Evolutionary conservation across 768 basidiomycete species (phyloP), one percentile per base, ranked within the genome.

Genomic region (Boletus coccyginus): DNA sequence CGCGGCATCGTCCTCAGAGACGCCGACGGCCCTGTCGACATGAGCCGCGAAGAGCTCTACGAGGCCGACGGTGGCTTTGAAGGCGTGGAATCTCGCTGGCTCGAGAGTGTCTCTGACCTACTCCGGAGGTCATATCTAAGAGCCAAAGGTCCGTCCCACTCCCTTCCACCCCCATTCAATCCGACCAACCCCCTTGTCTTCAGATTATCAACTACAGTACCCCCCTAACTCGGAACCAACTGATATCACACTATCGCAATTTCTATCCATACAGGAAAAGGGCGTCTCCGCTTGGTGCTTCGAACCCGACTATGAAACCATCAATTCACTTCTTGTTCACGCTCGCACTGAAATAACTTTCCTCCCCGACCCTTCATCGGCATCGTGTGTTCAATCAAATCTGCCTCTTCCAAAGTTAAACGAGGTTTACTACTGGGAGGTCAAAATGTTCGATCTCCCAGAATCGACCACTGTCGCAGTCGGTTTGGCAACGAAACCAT

Each of bases 271-370:
- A 55, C 97, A 99, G 70, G 97, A 99, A 75, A 99, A 99, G 68
- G 97, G 97, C 62, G 96, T 99, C 44, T 96, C 95, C 29, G 97
- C 97, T 17, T 99, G 97, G 97, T 94, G 87, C 39, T 99, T 99
- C 69, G 97, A 99, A 71, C 97, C 97, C 36, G 97, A 98, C 71
- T 98, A 95, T 70, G 95, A 98, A 73, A 88, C 92, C 51, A 85
- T 94, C 70, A 88, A 91, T 60, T 93, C 92, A 9, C 80, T 98
- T 44, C 82, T 98, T 41, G 96, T 99, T 48, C 94, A 97, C 65
- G 87, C 92, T 21, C 86, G 97, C 47, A 99, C 97, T 0, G 97
- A 99, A 75, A 90, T 99, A 64, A 97, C 95, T 7, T 99, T 99
- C 75, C 88, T 99, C 57, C 88, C 92, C n/a, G 90, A 95, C 67